Conservation (phyloP, 441 rosid species). For the Lagerstroemia fauriei region DNA sequence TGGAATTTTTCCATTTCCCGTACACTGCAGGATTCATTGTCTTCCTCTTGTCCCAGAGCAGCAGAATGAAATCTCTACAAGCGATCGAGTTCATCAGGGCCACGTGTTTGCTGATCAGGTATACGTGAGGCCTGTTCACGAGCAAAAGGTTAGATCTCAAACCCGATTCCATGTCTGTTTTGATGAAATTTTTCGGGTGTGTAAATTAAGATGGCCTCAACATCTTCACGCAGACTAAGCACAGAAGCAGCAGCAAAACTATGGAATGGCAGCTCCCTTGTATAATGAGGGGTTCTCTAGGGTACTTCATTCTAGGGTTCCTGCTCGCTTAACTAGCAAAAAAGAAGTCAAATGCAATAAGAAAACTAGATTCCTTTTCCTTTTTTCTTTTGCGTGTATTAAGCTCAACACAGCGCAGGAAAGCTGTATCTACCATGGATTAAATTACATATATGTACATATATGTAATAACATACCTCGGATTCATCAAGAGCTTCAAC, state of each 20-base stretch:
- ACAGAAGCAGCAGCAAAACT: neutral
- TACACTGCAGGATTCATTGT: neutral
- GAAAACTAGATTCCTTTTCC: too few species aligned
- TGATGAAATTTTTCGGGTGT: too few species aligned
- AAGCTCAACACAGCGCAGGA: too few species aligned
- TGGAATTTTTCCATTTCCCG: neutral
- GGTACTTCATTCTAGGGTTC: too few species aligned
- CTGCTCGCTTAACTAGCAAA: neutral
- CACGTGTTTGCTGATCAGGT: constrained; percentile 5
- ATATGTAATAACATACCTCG: neutral
- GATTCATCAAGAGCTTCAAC: constrained; percentile 6
- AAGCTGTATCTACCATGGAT: too few species aligned
- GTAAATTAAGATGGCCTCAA: neutral
- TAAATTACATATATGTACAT: neutral
- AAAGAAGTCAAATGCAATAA: neutral
- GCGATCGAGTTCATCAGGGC: neutral
- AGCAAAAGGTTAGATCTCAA: neutral
- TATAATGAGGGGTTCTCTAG: neutral
- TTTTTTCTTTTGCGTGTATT: too few species aligned
- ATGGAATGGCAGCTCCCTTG: neutral
- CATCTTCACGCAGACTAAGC: neutral
- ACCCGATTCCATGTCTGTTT: neutral
- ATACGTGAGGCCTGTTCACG: neutral
- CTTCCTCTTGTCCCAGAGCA: neutral
- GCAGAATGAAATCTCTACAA: neutral